Base-by-base conservation (phyloP, 2,329 filamentous ascomycete genomes). In the Aspergillus fumigatiaffinis region DNA sequence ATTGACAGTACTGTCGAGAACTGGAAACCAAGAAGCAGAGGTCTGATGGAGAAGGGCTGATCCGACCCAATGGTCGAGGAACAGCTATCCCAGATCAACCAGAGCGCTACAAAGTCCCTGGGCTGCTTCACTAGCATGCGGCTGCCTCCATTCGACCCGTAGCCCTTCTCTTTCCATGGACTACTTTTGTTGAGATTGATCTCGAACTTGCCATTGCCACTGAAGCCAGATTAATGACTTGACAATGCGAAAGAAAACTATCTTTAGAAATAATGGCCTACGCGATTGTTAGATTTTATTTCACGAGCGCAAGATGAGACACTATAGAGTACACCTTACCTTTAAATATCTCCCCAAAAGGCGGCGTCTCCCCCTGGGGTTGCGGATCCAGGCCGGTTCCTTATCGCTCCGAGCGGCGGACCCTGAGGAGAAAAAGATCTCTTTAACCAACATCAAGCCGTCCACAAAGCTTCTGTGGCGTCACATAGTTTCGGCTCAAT, bases 351-450 rank as follows among this genome's bases (percentile, higher is more conserved):
- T 38, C 32, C 32, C 14, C 5, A 17, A 32, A 38, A 14, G 42
- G 21, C 21, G 12, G 32, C 14, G 47, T 17, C 51, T 35, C 5
- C 17, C 26, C 20, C 38, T n/a, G 26, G 48, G 2, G 25, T 26
- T 21, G 21, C 28, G 50, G 50, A 42, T 47, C 29, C 26, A 60
- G 52, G 60, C 59, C 64, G 64, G 58, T 35, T 58, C 58, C 63
- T 66, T 66, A 62, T 65, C 64, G 59, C 61, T 51, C 50, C 53
- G 60, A 58, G 56, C 60, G 53, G 58, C 58, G 55, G 60, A 57
- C 57, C 54, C 59, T 55, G 58, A 55, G 49, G 60, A 51, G 57
- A 61, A 61, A 60, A 60, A 60, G 55, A 59, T 61, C 56, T 60
- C 51, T 57, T 48, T 7, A 29, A 21, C 51, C 38, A 41, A 53